Conservation (phyloP, 192 early-diverging fungal species). For the Coemansia sp. region DNA sequence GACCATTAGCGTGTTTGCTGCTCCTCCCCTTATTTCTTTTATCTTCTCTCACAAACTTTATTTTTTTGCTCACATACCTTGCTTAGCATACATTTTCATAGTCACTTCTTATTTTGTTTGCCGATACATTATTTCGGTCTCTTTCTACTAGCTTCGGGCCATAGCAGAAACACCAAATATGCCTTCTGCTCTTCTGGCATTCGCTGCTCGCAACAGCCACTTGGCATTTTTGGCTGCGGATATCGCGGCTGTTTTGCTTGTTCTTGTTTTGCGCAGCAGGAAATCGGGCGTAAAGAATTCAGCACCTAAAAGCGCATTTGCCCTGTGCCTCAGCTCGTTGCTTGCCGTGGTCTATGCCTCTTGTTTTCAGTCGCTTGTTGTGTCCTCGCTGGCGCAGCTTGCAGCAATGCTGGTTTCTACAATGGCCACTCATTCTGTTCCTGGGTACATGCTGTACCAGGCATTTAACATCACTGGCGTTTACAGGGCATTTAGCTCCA, state of each 20-base stretch:
- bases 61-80: too few species aligned
- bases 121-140: too few species aligned
- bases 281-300: too few species aligned
- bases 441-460: not conserved
- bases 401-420: not conserved
- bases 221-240: not conserved
- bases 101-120: too few species aligned
- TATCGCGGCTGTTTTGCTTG: not conserved
- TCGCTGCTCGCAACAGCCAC: too few species aligned
- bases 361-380: not conserved
- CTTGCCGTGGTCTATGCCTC: not conserved
- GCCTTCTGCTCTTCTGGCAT: too few species aligned
- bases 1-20: too few species aligned
- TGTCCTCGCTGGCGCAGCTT: not conserved
- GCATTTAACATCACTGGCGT: slow-evolving; percentile 3
- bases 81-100: too few species aligned
- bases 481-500: slow-evolving; percentile 1
- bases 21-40: too few species aligned
- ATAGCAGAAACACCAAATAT: too few species aligned
- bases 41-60: too few species aligned
- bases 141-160: too few species aligned
- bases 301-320: not conserved
- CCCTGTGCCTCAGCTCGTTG: not conserved
- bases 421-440: not conserved
- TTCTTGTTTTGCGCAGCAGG: not conserved